These are phyloP conservation scores for Coffea canephora DNA, from an alignment of 257 asterid species.

Conservation along the genomic window DNA sequence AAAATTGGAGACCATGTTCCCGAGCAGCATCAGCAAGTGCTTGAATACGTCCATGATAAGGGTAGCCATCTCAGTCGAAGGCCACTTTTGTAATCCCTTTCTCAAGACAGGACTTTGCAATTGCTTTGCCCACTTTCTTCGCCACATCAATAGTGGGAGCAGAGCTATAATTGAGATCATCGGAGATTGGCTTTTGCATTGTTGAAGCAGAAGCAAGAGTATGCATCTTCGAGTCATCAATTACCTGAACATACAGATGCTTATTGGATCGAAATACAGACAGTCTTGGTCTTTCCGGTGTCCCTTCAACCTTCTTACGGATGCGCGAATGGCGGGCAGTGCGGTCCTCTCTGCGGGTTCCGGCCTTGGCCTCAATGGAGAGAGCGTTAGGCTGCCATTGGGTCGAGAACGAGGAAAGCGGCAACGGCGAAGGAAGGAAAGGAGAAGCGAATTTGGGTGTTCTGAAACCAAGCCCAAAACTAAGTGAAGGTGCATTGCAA, in stretches of 20 bases:
- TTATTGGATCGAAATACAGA: constrained; percentile 95
- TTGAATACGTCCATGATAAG: constrained; percentile 89
- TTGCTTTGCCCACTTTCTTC: constrained; percentile 70
- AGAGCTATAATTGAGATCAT: constrained; percentile 66
- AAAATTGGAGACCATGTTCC: constrained; percentile 83
- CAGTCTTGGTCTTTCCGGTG: constrained; percentile 84
- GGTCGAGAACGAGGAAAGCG: constrained; percentile 19
- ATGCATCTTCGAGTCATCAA: constrained; percentile 94
- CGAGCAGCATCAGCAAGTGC: constrained; percentile 95
- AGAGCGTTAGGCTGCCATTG: constrained; percentile 29
- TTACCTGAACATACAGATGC: constrained; percentile 88
- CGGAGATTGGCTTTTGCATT: constrained; percentile 84
- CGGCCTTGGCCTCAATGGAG: constrained; percentile 49
- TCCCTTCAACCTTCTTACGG: constrained; percentile 96
- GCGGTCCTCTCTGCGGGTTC: constrained; percentile 61
- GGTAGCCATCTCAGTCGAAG: constrained; percentile 91
- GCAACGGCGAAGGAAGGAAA: constrained; percentile 30
- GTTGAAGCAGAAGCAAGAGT: constrained; percentile 98
- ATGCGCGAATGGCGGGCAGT: constrained; percentile 78
- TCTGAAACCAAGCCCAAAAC: constrained; percentile 12
- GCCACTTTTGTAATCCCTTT: constrained; percentile 96
- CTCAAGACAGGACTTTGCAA: constrained; percentile 79
- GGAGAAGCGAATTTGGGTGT: constrained; percentile 17
- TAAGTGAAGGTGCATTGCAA: constrained; percentile 30
- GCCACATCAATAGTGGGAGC: constrained; percentile 95